Evolutionary conservation across 805 yeast genomes (phyloP), one percentile per base, ranked within the genome.

Genomic region (Saccharomycopsis sp.): DNA sequence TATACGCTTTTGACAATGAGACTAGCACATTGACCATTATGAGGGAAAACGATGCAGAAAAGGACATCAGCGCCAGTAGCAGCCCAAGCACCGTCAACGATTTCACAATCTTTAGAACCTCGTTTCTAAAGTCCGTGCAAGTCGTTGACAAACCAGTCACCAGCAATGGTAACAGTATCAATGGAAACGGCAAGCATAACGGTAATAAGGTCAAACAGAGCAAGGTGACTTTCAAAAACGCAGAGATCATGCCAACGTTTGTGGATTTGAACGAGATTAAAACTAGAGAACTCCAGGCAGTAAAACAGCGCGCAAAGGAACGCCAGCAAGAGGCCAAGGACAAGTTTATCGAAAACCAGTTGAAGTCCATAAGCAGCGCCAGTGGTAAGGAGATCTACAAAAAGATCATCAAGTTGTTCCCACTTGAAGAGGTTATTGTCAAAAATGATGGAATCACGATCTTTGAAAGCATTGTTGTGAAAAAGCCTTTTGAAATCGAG

Each of bases 1-100:
- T 88, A 44, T 84, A 82, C 67, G 78, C 90, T 8, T 84, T 79
- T 67, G 79, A 81, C 58, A 5, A 57, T 58, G 4, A 76, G 75
- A 56, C 71, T 62, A 64, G 62, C 34, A 67, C 74, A 0, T 62
- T 75, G 0, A 70, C 75, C 2, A 16, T 61, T 2, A 52, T 56
- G 8, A 55, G 54, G 24, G 61, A 52, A 7, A 53, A 2, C 15
- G 47, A 23, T 8, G 53, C 24, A 12, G 20, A 20, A 24, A 34
- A 24, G 2, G 46, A 15, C 23, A 29, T 47, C 2, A 37, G 46
- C 47, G 46, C 12, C 9, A 53, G 18, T 16, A 21, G 18, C 20
- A 56, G 46, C 9, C 14, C 16, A 2, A 34, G 21, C 15, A 56
- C 34, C n/a, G 51, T 52, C 51, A 51, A 24, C 3, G 29, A 51